These are phyloP conservation scores for Lindgomyces ingoldianus DNA, from an alignment of 495 filamentous ascomycete genomes.

Conservation along the genomic window DNA sequence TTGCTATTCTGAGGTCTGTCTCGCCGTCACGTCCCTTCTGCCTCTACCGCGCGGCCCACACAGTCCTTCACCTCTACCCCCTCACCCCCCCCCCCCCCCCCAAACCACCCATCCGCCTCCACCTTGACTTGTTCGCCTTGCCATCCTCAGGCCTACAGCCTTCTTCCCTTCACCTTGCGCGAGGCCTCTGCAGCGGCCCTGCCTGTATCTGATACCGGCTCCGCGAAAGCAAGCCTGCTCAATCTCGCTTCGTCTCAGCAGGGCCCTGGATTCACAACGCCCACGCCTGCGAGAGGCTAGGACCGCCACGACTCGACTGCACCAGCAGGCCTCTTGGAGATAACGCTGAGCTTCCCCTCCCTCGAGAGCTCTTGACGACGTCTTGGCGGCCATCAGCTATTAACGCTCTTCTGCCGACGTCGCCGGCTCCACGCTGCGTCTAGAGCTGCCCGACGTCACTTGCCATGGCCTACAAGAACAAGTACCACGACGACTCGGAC, in stretches of 20 bases:
- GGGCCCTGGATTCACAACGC: slow-evolving; percentile 14
- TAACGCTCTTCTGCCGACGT: neutral
- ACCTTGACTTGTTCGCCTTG: too few species aligned
- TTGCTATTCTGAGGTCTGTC: neutral
- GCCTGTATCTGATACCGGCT: slow-evolving; percentile 23
- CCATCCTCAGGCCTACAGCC: too few species aligned
- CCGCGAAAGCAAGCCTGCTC: slow-evolving; percentile 34
- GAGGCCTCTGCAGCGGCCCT: neutral
- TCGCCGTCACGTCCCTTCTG: neutral
- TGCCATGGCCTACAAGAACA: slow-evolving; percentile 55
- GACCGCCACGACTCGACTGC: slow-evolving; percentile 2
- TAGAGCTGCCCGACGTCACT: neutral
- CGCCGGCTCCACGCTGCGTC: neutral
- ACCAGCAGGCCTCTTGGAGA: slow-evolving; percentile 10
- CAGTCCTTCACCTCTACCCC: neutral
- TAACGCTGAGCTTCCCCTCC: slow-evolving; percentile 32
- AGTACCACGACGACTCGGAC: slow-evolving; percentile 79
- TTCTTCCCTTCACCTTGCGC: too few species aligned
- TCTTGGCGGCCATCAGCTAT: slow-evolving; percentile 13
- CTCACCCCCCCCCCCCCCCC: neutral
- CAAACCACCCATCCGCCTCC: too few species aligned
- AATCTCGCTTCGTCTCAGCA: slow-evolving; percentile 41
- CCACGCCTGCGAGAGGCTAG: neutral
- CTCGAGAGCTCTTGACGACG: neutral
- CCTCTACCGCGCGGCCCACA: neutral